phyloP scores from a whole-genome alignment of 305 asterid species.

The Lippia alba region DNA sequence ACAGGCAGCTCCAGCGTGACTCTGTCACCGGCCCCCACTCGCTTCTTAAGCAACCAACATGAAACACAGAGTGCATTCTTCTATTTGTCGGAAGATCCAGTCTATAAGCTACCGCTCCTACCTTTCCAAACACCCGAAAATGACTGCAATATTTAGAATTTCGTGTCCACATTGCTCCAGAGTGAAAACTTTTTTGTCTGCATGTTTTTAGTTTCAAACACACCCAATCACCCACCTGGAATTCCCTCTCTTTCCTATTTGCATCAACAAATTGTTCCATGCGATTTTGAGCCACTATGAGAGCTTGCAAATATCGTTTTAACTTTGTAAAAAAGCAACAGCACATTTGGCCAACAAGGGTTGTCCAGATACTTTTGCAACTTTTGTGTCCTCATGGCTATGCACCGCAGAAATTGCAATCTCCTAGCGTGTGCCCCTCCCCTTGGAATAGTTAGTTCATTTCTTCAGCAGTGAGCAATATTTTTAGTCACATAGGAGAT shows the following conservation, averaged over 20 bases:
- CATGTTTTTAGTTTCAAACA: conserved; percentile 10
- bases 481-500: too few relatives aligned
- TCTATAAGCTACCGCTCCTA: neutral
- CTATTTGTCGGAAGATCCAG: accelerated
- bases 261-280: neutral
- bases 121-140: neutral
- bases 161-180: neutral
- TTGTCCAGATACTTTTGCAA: too few relatives aligned
- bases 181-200: too few relatives aligned
- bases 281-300: neutral
- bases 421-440: neutral
- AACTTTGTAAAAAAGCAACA: neutral
- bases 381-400: too few relatives aligned
- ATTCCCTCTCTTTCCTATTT: neutral
- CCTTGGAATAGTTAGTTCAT: too few relatives aligned
- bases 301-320: neutral
- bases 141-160: conserved; percentile 1
- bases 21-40: neutral
- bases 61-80: neutral
- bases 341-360: too few relatives aligned
- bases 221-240: neutral
- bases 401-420: too few relatives aligned
- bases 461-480: too few relatives aligned
- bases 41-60: neutral
- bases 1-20: neutral